Evolutionary conservation across 345 rosid genomes (phyloP).

Genomic region (Camelina laxa): DNA sequence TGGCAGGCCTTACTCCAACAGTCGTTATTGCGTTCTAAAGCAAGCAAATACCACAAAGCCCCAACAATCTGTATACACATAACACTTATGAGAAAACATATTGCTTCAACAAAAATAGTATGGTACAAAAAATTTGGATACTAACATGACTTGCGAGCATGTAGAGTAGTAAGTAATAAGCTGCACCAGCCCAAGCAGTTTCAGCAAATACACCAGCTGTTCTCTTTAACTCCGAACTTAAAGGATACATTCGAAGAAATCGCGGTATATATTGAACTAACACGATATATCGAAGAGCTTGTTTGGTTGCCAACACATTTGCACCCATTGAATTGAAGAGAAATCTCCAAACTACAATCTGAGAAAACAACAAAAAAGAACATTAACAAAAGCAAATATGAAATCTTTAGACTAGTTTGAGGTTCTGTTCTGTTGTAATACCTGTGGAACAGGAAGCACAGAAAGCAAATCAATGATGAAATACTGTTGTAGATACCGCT

Average conservation of each 20-base stretch:
- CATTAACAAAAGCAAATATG: neutral
- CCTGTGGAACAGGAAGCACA: conserved; percentile 94
- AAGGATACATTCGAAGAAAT: conserved; percentile 69
- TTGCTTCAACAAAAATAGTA: neutral
- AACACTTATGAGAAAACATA: conserved; percentile 12
- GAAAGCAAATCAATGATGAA: conserved; percentile 89
- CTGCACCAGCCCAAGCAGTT: conserved; percentile 99
- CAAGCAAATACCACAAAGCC: conserved; percentile 92
- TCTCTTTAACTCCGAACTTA: conserved; percentile 87
- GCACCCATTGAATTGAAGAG: conserved; percentile 72
- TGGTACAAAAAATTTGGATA: neutral
- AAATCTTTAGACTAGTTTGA: neutral
- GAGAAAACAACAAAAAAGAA: conserved; percentile 24
- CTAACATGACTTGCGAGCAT: conserved; percentile 99
- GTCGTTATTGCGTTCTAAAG: conserved; percentile 78
- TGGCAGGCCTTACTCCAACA: conserved; percentile 76
- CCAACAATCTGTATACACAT: conserved; percentile 73
- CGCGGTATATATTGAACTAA: conserved; percentile 83
- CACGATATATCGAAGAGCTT: conserved; percentile 71
- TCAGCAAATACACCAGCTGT: conserved; percentile 94
- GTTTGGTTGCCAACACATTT: conserved; percentile 76
- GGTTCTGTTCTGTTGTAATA: conserved; percentile 22
- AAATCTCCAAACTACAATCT: conserved; percentile 92
- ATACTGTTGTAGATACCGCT: conserved; percentile 71
- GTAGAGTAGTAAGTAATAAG: conserved; percentile 82